Evolutionary conservation across 257 asterid genomes (phyloP), one percentile per base, ranked within the genome.

Genomic region (Primulina tabacum): DNA sequence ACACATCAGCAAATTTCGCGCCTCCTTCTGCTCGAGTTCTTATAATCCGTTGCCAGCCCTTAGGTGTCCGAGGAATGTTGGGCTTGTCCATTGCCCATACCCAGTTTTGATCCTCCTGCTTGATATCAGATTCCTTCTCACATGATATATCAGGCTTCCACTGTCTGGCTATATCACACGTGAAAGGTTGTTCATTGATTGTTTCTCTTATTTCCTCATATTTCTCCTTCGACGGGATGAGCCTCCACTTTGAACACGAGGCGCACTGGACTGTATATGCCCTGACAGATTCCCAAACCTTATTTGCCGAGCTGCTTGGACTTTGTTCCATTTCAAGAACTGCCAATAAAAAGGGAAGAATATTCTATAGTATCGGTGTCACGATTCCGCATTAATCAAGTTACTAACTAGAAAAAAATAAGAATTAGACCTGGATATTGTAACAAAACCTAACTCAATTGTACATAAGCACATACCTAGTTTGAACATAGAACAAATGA

Each of bases 191-290:
- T 69, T 88, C 88, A 29, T 77, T 70, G 12, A 90, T 83, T 29
- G 32, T 76, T 38, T 84, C 93, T 68, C 97, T 64, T 73, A 92
- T 92, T 62, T 88, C 87, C 62, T 92, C 96, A 2, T 92, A 92
- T 61, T 82, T 88, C 38, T 88, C 82, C 73, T 87, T 88, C 4
- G 87, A 71, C 3, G 96, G 96, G 38, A 90, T 81, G 60, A 88
- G 82, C 80, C 97, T 82, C 97, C 95, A 92, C 78, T 92, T 87
- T 6, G 80, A 87, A 75, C 96, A 90, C 40, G 58, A 67, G 4
- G 76, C 89, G 18, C 98, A 93, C 40, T 84, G 68, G 9, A 85
- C 82, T 0, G 84, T 57, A 8, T 83, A 83, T 1, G 30, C 63
- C 61, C 69, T 64, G 3, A 78, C 85, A 1, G 85, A 80, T 16